Conservation (phyloP, 2,329 filamentous ascomycete genomes). For the Fusarium heterosporum region DNA sequence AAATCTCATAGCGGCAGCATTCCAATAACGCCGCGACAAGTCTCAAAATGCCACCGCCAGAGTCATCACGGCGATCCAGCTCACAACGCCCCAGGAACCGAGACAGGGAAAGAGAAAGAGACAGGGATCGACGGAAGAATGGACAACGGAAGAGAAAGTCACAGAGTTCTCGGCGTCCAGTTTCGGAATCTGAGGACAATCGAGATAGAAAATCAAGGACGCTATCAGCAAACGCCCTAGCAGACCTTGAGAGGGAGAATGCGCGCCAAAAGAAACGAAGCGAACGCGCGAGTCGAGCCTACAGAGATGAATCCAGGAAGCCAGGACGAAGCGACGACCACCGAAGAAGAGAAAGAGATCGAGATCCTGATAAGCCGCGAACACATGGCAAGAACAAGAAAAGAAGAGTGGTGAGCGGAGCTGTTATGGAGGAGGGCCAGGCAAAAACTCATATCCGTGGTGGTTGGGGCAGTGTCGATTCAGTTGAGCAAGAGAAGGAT, state of each 20-base stretch:
- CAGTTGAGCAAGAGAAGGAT: conserved; percentile 62
- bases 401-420: conserved; percentile 75
- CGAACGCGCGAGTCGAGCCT: conserved; percentile 30
- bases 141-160: conserved; percentile 54
- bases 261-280: conserved; percentile 56
- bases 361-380: conserved; percentile 47
- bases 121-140: conserved; percentile 44
- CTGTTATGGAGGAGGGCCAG: conserved; percentile 75
- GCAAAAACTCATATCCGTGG: conserved; percentile 57
- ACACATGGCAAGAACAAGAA: conserved; percentile 60
- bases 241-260: conserved; percentile 73
- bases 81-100: conserved; percentile 41
- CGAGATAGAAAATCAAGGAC: conserved; percentile 45
- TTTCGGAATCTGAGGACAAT: conserved; percentile 52
- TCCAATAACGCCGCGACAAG: conserved; percentile 39
- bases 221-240: conserved; percentile 68
- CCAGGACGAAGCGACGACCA: conserved; percentile 42
- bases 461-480: conserved; percentile 56
- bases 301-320: conserved; percentile 50
- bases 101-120: conserved; percentile 42
- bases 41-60: conserved; percentile 52
- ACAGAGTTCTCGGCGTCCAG: conserved; percentile 47
- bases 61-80: conserved; percentile 50
- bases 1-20: conserved; percentile 38
- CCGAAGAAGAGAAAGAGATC: conserved; percentile 38